Evolutionary conservation across 2,329 filamentous ascomycete genomes (phyloP).

Genomic region (Hymenoscyphus repandus): DNA sequence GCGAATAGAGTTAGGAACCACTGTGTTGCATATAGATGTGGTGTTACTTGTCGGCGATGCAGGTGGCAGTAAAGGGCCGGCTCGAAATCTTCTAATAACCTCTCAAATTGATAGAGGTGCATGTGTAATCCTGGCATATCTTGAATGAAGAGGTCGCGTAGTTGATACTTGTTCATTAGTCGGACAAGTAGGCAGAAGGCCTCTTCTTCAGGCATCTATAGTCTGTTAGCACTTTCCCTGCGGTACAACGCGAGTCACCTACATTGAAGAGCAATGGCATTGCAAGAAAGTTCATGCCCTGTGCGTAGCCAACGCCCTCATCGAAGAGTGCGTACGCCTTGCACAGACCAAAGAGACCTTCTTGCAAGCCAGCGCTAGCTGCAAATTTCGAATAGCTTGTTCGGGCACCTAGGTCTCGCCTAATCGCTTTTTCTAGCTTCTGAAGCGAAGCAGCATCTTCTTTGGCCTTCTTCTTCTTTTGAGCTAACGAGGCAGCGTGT

Average conservation of each 20-base stretch:
- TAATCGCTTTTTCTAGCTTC: conserved; percentile 88
- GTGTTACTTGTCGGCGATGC: conserved; percentile 77
- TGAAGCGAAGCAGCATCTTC: conserved; percentile 68
- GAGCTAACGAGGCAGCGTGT: conserved; percentile 57
- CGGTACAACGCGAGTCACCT: conserved; percentile 32
- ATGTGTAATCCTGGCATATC: conserved; percentile 97
- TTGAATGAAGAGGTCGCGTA: conserved; percentile 87
- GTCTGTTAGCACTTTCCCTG: conserved; percentile 19
- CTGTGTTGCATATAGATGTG: conserved; percentile 93
- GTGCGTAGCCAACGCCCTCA: conserved; percentile 89
- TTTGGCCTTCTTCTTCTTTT: conserved; percentile 73
- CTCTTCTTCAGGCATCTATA: conserved; percentile 90
- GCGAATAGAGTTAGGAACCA: conserved; percentile 99
- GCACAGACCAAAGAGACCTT: conserved; percentile 90
- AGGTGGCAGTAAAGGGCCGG: conserved; percentile 94
- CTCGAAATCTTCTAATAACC: conserved; percentile 87
- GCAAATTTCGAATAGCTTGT: conserved; percentile 98
- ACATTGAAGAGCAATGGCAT: conserved; percentile 96
- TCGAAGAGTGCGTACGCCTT: conserved; percentile 97
- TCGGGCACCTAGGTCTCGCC: conserved; percentile 81
- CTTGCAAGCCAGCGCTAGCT: conserved; percentile 83
- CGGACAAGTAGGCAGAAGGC: conserved; percentile 90
- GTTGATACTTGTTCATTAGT: conserved; percentile 92
- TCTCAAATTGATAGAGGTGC: conserved; percentile 90
- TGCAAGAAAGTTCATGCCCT: conserved; percentile 97